Base-by-base conservation (phyloP, 2,329 filamentous ascomycete genomes). In the Ceratocystis albifundus region DNA sequence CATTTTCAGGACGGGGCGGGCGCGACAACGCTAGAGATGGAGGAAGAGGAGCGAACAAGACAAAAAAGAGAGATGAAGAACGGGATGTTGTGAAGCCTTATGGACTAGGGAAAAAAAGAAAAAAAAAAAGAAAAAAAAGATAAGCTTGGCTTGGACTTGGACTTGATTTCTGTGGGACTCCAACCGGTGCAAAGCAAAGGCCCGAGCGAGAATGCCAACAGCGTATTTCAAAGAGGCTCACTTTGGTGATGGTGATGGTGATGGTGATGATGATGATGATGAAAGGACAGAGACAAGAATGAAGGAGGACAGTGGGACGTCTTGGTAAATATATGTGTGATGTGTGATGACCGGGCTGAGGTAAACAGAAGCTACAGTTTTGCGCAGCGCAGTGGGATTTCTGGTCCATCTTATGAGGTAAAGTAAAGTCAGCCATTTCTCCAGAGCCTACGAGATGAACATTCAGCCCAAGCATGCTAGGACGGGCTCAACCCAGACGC, bases 1-100 rank as follows among this genome's bases (percentile, higher is more conserved):
- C 74, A 80, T 81, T 10, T 69, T 72, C 64, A 15, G n/a, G 20
- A 4, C 8, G 30, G n/a, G 46, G 69, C 71, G 32, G n/a, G 20
- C 3, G 32, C 22, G 36, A 30, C 15, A 20, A 61, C 17, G 53
- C 53, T 10, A 30, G 15, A 12, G 17, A 30, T 15, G 6, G 17
- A 15, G 22, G 53, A 30, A 17, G 53, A 15, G 25, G 20, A 15
- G 8, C 17, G 55, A 36, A 4, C 25, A 7, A 20, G 48, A 53
- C 48, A 20, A 53, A 25, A 53, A 10, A 10, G 48, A 53, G 48
- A 53, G 22, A 53, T 32, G 32, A 20, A 59, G 30, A 17, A 20
- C 7, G n/a, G n/a, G 30, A n/a, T 32, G 32, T 20, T 59, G 55
- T 30, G 12, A 61, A 67, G 22, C 61, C 45, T 48, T 17, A 61